Evolutionary conservation across 2,329 filamentous ascomycete species (phyloP), one percentile per base, ranked within the genome.

Genomic region (Trichothecium sympodiale): DNA sequence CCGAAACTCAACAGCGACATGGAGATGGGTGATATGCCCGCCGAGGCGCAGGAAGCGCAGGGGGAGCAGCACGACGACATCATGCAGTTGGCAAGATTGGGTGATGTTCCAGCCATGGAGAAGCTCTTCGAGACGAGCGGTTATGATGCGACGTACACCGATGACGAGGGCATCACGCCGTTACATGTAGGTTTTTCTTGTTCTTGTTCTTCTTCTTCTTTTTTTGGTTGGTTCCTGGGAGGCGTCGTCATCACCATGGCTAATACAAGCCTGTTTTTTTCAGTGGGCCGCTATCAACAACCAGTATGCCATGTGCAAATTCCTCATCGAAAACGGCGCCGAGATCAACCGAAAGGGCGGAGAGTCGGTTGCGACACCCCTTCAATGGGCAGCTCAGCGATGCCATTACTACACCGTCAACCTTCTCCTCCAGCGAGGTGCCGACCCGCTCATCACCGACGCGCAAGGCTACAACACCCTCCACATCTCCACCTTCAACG

Each of bases 271-370:
- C 6, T 6, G 6, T 25, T 25, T 25, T 25, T 25, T 10, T 35
- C 8, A 98, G 86, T 98, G 91, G 91, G 91, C 91, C 32, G 86
- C 93, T 27, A 96, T 98, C 58, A 98, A 98, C 65, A 96, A 96
- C 54, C 91, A 95, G 57, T 93, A 89, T 64, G 84, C 85, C 46
- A 87, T 96, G 68, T 95, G 89, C 73, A 89, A 91, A 59, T 95
- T 93, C 60, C 77, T 98, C 31, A 74, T 98, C 54, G 83, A 74
- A 34, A 61, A 67, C 43, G 87, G 87, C 52, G 91, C 88, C 52
- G 83, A 94, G 54, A 82, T 96, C 51, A 96, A 98, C 62, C 81
- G 79, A 43, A 94, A 93, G 59, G 91, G 93, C 57, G 91, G 91
- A 57, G 89, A 96, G 53, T 94, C 88, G 8, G 73, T 94, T 29